phyloP scores from a whole-genome alignment of 106 monocot genomes.

The Allium sativum region DNA sequence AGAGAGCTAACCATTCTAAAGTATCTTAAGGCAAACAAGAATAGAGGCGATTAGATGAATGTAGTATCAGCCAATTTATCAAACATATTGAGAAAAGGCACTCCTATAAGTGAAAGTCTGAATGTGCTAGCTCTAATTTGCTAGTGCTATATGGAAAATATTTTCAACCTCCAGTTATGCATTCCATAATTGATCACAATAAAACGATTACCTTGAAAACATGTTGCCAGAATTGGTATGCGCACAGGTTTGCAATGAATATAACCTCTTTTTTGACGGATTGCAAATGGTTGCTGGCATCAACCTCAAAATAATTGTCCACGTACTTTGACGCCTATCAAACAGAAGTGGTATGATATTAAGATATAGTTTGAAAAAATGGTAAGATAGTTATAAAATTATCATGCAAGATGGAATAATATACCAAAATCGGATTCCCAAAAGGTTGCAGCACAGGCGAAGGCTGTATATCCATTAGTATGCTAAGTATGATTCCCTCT shows the following conservation, averaged over 20 bases:
- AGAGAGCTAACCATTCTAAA: no score
- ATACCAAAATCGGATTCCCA: slow-evolving; percentile 50
- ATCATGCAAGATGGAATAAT: not conserved
- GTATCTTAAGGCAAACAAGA: no score
- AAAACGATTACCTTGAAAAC: slow-evolving; percentile 50
- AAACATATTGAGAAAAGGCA: no score
- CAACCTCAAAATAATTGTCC: slow-evolving; percentile 38
- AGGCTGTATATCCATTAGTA: slow-evolving; percentile 68
- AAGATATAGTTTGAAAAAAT: slow-evolving; percentile 4
- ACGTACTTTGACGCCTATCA: slow-evolving; percentile 34
- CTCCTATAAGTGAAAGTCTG: no score
- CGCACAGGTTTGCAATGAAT: slow-evolving; percentile 62
- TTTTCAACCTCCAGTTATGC: no score
- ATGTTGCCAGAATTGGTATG: slow-evolving; percentile 75
- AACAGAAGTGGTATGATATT: slow-evolving; percentile 4
- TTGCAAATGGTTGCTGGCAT: not conserved
- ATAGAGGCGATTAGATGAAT: no score
- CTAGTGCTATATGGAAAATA: no score
- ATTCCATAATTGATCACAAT: no score
- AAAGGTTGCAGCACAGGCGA: slow-evolving; percentile 72
- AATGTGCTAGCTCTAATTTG: no score
- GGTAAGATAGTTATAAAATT: not conserved
- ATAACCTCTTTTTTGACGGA: slow-evolving; percentile 50
- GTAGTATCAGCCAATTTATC: no score
- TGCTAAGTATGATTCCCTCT: slow-evolving; percentile 59